Evolutionary conservation across 2,329 filamentous ascomycete species (phyloP).

Genomic region (Penicillium brevicompactum): DNA sequence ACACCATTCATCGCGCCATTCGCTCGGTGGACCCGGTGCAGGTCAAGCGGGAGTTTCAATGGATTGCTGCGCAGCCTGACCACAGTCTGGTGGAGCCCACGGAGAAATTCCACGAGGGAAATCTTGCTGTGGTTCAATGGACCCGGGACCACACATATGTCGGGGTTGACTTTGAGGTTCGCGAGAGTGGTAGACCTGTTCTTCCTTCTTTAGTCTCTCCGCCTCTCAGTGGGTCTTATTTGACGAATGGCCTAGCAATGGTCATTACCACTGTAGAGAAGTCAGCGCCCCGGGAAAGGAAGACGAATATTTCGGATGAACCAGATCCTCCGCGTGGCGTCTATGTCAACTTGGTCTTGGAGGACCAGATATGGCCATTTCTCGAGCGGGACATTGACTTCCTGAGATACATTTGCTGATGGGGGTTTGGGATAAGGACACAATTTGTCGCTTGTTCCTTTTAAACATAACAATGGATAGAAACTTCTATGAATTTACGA

Average conservation of each 20-base stretch:
- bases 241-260: neutral
- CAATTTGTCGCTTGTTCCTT: too few relatives aligned
- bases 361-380: neutral
- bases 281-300: neutral
- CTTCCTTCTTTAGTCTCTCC: neutral
- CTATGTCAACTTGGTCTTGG: neutral
- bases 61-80: constrained; percentile 4
- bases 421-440: too few relatives aligned
- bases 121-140: neutral
- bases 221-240: neutral
- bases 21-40: neutral
- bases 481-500: too few relatives aligned
- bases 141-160: neutral
- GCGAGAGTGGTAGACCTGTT: neutral
- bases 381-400: neutral
- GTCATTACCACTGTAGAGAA: constrained; percentile 3
- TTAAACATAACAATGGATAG: too few relatives aligned
- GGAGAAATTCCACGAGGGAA: neutral
- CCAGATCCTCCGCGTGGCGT: neutral
- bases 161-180: neutral
- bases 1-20: neutral
- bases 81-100: neutral
- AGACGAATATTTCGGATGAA: neutral
- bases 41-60: neutral
- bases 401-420: neutral